These are phyloP conservation scores for Nakazawaea molendinolei DNA, from an alignment of 805 yeast species.

Conservation along the genomic window DNA sequence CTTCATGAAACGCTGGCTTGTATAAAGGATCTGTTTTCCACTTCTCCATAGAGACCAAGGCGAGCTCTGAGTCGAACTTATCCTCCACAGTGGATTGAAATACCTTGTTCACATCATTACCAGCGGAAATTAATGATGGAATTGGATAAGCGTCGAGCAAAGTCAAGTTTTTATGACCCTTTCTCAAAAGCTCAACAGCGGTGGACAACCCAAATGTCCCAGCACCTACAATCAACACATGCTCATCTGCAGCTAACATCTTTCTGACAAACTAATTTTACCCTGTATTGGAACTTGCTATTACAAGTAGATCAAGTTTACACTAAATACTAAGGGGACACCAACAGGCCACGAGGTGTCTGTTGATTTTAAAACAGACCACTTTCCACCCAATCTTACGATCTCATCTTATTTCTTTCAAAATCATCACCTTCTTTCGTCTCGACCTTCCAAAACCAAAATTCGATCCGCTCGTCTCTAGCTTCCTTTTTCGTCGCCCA, in stretches of 20 bases:
- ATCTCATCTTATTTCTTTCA: too few species aligned
- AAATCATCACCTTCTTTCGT: too few species aligned
- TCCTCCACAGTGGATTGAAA: constrained; percentile 23
- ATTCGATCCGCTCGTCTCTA: too few species aligned
- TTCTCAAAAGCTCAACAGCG: constrained; percentile 27
- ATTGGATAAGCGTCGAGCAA: constrained; percentile 25
- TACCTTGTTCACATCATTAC: constrained; percentile 36
- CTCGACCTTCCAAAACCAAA: too few species aligned
- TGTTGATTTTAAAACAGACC: too few species aligned
- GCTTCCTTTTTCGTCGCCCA: too few species aligned
- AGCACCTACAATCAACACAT: constrained; percentile 32
- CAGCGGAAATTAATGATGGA: constrained; percentile 34
- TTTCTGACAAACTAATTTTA: too few species aligned
- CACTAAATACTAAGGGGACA: too few species aligned
- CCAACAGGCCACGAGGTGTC: too few species aligned
- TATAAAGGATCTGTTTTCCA: constrained; percentile 28
- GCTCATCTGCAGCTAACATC: constrained; percentile 6
- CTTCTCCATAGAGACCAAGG: constrained; percentile 26
- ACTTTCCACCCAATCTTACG: too few species aligned
- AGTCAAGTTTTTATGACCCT: constrained; percentile 25
- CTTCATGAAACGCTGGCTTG: constrained; percentile 25
- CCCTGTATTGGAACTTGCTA: too few species aligned
- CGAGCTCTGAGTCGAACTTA: constrained; percentile 21
- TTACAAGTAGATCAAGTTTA: too few species aligned
- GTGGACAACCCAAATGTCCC: constrained; percentile 40